A percentile compares a stretch with the other conserved stretches of the same genome.
Evolutionary conservation across 192 early-diverging fungal species (phyloP).

Genomic region (Linnemannia hyalina): DNA sequence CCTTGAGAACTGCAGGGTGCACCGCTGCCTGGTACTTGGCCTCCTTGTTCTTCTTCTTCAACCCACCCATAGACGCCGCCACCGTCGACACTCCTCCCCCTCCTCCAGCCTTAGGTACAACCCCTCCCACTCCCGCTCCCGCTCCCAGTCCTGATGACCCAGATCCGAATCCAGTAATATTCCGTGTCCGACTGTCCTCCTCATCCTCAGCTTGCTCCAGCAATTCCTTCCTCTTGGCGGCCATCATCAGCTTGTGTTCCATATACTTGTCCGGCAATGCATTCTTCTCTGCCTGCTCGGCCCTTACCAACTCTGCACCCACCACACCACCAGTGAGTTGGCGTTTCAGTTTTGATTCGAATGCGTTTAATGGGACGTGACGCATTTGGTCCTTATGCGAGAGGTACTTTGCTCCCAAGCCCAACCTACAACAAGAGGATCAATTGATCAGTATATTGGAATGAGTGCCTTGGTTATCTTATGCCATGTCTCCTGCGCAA

Average conservation of each 20-base stretch:
- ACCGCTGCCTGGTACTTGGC: slow-evolving; percentile 35
- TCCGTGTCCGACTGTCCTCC: slow-evolving; percentile 45
- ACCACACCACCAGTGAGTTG: slow-evolving; percentile 52
- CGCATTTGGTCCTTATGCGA: slow-evolving; percentile 65
- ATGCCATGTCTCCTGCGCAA: too few species aligned
- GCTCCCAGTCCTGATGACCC: slow-evolving; percentile 1
- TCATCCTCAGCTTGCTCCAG: slow-evolving; percentile 34
- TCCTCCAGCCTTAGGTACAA: background rate
- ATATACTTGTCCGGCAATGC: slow-evolving; percentile 56
- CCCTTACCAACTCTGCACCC: slow-evolving; percentile 9
- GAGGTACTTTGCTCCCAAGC: slow-evolving; percentile 66
- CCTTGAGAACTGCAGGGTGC: slow-evolving; percentile 36
- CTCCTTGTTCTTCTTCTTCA: slow-evolving; percentile 17
- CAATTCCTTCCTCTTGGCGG: slow-evolving; percentile 49
- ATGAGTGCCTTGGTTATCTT: too few species aligned
- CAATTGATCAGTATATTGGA: background rate
- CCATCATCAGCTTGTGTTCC: slow-evolving; percentile 57
- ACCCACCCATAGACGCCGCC: background rate
- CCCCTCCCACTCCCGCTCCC: background rate
- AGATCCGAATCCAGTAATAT: slow-evolving; percentile 25
- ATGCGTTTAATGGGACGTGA: slow-evolving; percentile 50
- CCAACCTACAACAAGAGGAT: slow-evolving; percentile 43
- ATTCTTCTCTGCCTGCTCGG: slow-evolving; percentile 41
- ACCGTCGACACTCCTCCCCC: background rate
- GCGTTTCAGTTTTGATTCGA: slow-evolving; percentile 58